Conservation (phyloP, 1,139 yeast species). For the Hemisphaericaspora subhashii region DNA sequence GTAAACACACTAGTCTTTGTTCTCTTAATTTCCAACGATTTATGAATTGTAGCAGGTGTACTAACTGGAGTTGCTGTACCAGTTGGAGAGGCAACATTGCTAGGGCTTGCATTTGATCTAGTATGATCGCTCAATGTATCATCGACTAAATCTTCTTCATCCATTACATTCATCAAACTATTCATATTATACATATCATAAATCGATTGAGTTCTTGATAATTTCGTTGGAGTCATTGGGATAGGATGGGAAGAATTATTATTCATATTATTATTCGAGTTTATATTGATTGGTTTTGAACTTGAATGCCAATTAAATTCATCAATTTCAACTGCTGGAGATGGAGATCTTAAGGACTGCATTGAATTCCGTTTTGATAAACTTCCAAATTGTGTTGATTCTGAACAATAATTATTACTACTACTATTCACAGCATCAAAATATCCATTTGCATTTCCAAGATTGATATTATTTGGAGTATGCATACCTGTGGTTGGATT, state of each 20-base stretch:
- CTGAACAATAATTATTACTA: too few species aligned
- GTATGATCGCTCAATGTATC: constrained; percentile 2
- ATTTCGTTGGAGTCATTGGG: constrained; percentile 20
- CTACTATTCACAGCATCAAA: constrained; percentile 12
- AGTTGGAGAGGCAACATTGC: background rate
- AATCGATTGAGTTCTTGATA: constrained; percentile 42
- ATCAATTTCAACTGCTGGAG: constrained; percentile 48
- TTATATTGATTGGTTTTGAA: constrained; percentile 14
- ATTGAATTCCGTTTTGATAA: constrained; percentile 29
- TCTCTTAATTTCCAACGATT: constrained; percentile 24
- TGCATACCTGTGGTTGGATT: constrained; percentile 1
- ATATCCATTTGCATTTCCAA: constrained; percentile 16
- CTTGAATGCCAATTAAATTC: constrained; percentile 38
- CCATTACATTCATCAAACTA: constrained; percentile 8
- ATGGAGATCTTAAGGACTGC: constrained; percentile 43
- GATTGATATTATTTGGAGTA: constrained; percentile 3
- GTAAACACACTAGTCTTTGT: constrained; percentile 27
- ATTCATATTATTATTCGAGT: constrained; percentile 5
- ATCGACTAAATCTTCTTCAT: constrained; percentile 11
- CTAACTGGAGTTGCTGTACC: background rate
- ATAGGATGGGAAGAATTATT: constrained; percentile 3
- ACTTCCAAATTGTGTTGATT: constrained; percentile 16
- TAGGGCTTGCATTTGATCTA: background rate
- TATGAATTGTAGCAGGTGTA: constrained; percentile 2
- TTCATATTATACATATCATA: constrained; percentile 29